Base-by-base conservation (phyloP, 164 flowering plant genomes). In the Pachysandra terminalis region DNA sequence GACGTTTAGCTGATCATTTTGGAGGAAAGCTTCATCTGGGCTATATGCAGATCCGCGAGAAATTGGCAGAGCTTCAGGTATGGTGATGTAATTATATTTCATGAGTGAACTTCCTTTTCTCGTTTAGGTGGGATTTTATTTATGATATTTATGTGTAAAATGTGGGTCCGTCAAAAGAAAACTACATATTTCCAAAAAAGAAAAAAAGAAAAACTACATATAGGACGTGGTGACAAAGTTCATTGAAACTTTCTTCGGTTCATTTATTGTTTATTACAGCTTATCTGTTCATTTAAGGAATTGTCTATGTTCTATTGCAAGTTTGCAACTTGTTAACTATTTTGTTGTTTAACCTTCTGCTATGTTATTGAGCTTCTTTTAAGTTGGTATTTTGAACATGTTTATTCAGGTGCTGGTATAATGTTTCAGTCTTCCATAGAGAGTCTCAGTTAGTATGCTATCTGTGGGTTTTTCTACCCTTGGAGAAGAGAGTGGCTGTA, bases 11-110 rank as follows among this genome's bases (percentile, higher is more conserved):
- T 15, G 99, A 95, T 81, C 98, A 95, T 84, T 95, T 95, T 86
- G 99, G 99, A 17, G 99, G 99, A 68, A 92, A 95, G 83, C 96
- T 95, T 80, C 99, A 95, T 71, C 66, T 92, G 71, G 99, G 99
- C 51, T 95, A 95, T 70, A 95, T 95, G 93, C 95, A 85, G 78
- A 90, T 95, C 58, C 99, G 99, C 41, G 99, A 92, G 70, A 95
- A 92, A 76, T 71, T 95, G 68, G 86, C 86, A 53, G 96, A 90
- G 59, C 93, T 95, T 73, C 94, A 90, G 94, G 99, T 95, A 69
- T 65, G 76, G 17, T 25, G 56, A 10, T 66, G 57, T 9, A 13
- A 48, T 8, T 55, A 10, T 57, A 28, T 40, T 16, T 52, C 19
- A 45, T 19, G 48, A 12, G 12, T 26, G 15, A 51, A 8, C 48